Evolutionary conservation across 2,329 filamentous ascomycete species (phyloP).

Genomic region (Xylaria sp.): DNA sequence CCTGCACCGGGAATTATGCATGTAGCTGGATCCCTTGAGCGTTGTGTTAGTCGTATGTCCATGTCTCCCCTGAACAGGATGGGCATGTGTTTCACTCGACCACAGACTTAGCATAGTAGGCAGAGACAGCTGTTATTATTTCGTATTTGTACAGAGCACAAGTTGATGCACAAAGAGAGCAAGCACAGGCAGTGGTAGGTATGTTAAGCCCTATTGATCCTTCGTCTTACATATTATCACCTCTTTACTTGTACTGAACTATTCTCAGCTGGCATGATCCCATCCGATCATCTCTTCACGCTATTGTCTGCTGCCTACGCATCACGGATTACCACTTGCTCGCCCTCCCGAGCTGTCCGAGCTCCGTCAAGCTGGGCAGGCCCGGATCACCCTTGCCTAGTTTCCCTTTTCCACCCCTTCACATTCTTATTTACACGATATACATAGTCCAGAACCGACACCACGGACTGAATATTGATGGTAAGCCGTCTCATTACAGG

Average conservation of each 20-base stretch:
- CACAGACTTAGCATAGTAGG: no score
- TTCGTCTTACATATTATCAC: conserved; percentile 9
- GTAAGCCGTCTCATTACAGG: no score
- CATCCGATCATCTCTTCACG: background rate
- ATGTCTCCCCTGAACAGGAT: no score
- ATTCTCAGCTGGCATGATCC: no score
- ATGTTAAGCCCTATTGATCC: conserved; percentile 13
- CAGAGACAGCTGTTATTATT: no score
- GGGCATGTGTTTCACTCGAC: no score
- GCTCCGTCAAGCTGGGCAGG: background rate
- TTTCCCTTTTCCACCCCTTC: background rate
- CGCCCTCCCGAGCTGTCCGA: background rate
- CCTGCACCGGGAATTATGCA: background rate
- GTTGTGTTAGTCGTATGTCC: no score
- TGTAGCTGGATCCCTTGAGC: background rate
- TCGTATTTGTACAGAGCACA: no score
- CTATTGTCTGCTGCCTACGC: background rate
- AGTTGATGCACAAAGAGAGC: background rate
- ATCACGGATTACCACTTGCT: background rate
- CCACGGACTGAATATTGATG: no score
- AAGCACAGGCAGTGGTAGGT: background rate
- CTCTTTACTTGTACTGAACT: background rate
- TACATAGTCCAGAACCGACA: no score
- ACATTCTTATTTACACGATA: no score
- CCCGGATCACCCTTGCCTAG: background rate